Percentiles rank a stretch among this genome's conserved stretches.
These are phyloP conservation scores for Wickerhamiella pararugosa DNA, from an alignment of 1,139 yeast species.

Conservation along the genomic window DNA sequence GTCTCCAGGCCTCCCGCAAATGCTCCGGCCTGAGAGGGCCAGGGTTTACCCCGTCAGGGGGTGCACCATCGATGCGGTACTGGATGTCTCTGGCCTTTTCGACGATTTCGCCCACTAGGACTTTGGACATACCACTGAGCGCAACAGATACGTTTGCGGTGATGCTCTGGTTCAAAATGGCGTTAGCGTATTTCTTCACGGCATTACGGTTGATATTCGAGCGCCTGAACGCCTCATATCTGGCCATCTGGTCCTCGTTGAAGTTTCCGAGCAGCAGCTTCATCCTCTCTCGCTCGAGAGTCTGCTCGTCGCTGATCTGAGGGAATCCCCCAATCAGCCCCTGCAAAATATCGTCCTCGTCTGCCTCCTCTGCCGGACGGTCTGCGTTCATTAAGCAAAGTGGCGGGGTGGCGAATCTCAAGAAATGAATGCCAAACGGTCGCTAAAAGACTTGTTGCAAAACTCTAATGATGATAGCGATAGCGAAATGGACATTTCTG, in stretches of 20 bases:
- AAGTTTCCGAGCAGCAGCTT: constrained; percentile 57
- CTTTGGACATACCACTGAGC: constrained; percentile 75
- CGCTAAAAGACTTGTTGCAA: constrained; percentile 19
- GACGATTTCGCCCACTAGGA: constrained; percentile 75
- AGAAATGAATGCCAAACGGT: constrained; percentile 15
- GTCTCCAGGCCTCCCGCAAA: constrained; percentile 76
- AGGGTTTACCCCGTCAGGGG: constrained; percentile 28
- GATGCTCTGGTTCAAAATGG: constrained; percentile 68
- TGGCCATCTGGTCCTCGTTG: constrained; percentile 68
- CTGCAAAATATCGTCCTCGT: constrained; percentile 4
- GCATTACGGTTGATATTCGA: constrained; percentile 68
- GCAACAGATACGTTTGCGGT: constrained; percentile 72
- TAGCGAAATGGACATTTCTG: constrained; percentile 16
- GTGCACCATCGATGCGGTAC: constrained; percentile 18
- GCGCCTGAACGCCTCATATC: constrained; percentile 79
- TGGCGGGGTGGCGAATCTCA: background rate
- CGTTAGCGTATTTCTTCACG: constrained; percentile 66
- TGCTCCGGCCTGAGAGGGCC: constrained; percentile 70
- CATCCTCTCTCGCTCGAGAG: constrained; percentile 35
- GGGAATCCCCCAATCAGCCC: constrained; percentile 1
- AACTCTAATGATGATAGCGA: constrained; percentile 19
- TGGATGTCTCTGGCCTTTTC: constrained; percentile 61
- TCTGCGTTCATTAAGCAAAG: too few relatives aligned
- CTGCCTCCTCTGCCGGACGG: background rate
- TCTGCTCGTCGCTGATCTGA: constrained; percentile 9